Evolutionary conservation across 768 basidiomycete genomes (phyloP), one percentile per base, ranked within the genome.

Genomic region (Suillus decipiens): DNA sequence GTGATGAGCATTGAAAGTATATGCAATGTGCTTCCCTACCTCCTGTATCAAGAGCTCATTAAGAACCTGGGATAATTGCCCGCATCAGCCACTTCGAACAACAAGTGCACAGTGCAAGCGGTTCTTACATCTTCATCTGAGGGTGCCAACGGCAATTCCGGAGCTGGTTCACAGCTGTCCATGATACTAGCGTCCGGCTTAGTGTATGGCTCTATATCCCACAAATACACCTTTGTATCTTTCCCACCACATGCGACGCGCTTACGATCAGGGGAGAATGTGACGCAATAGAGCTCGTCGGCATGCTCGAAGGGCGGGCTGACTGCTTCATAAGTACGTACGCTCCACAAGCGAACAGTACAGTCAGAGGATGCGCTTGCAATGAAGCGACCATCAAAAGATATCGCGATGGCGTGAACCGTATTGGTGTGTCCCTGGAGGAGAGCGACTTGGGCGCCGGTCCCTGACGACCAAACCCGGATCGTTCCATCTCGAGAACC

Each of bases 331-430:
- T 57, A 57, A 6, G 68, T 68, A 47, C 41, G 36, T 5, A 71
- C 45, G 33, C 76, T 69, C 75, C 75, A 76, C 1, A 76, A 53
- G 1, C 76, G 73, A 3, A 72, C 72, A 28, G 72, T 69, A 2
- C 69, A 73, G 19, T 76, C 75, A 14, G 67, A 71, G 33, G 75
- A 76, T 1, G 68, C 75, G 2, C 76, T 77, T 0, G 69, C 75
- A 50, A 76, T 72, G 37, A 67, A 67, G 9, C 45, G 65, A 3
- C 75, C 76, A 33, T 67, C 61, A 10, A 75, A 75, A 1, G 76
- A 77, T 57, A 76, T 56, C 1, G 75, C 68, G 42, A 76, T 53
- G 14, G 75, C 67, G 45, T 61, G 64, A 15, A 76, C 66, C 19
- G 63, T 68, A 33, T 68, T 75, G 0, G 59, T 61, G 59, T 75